Percentiles rank a stretch among this genome's conserved stretches.
Conservation (phyloP, 2,329 filamentous ascomycete species). For the Botrytis sinoallii region DNA sequence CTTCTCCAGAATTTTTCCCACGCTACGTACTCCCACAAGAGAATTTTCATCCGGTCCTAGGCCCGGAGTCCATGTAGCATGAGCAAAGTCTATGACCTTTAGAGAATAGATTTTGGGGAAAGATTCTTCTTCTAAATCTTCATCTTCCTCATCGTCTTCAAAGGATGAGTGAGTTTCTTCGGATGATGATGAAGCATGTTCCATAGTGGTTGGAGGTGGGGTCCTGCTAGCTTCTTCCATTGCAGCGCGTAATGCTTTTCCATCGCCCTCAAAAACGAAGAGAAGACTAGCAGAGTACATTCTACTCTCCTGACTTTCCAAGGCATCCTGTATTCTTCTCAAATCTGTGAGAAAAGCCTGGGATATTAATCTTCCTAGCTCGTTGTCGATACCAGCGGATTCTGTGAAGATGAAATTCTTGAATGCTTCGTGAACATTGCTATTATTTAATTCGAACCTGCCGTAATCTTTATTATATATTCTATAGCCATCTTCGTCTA, state of each 20-base stretch:
- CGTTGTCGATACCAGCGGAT: constrained; percentile 55
- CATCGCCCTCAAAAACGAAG: constrained; percentile 64
- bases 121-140: constrained; percentile 53
- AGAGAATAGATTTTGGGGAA: constrained; percentile 69
- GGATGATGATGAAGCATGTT: constrained; percentile 36
- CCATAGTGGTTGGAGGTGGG: constrained; percentile 29
- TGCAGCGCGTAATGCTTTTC: constrained; percentile 46
- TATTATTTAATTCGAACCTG: constrained; percentile 49
- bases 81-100: constrained; percentile 95
- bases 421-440: constrained; percentile 54
- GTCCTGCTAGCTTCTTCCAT: constrained; percentile 39
- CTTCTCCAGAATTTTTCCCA: constrained; percentile 68
- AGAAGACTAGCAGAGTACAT: constrained; percentile 58
- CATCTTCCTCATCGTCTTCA: constrained; percentile 47
- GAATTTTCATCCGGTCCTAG: constrained; percentile 83
- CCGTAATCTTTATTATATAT: constrained; percentile 65
- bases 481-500: constrained; percentile 52
- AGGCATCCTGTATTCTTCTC: constrained; percentile 49
- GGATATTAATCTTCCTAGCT: constrained; percentile 55
- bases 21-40: constrained; percentile 68
- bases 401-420: constrained; percentile 57
- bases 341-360: constrained; percentile 54
- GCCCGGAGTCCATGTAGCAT: constrained; percentile 77
- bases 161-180: constrained; percentile 13
- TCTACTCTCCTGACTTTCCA: constrained; percentile 56